Percentiles rank a stretch among this genome's conserved stretches.
Evolutionary conservation across 2,329 filamentous ascomycete species (phyloP).

Genomic region (Chaetomiaceae sp.): DNA sequence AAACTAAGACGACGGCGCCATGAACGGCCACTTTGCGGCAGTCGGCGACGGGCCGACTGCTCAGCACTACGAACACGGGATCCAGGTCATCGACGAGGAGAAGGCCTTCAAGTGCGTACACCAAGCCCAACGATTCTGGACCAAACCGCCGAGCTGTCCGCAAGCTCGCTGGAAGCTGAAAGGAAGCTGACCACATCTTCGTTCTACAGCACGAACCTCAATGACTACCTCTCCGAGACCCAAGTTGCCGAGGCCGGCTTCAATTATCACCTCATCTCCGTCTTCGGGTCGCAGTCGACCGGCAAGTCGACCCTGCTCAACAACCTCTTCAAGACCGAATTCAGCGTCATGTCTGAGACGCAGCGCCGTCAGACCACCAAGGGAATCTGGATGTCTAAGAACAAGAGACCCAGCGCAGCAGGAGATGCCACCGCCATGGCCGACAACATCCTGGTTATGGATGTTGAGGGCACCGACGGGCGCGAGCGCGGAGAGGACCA

Average conservation of each 20-base stretch:
- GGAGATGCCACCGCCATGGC: conserved; percentile 63
- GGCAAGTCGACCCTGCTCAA: conserved; percentile 97
- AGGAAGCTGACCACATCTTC: conserved; percentile 16
- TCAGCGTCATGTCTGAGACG: conserved; percentile 95
- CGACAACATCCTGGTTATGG: conserved; percentile 98
- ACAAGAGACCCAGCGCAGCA: conserved; percentile 59
- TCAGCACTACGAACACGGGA: conserved; percentile 80
- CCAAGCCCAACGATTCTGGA: no score
- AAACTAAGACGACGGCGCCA: conserved; percentile 28
- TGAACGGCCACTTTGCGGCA: conserved; percentile 79
- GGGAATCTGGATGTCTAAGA: conserved; percentile 99
- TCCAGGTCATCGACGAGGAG: conserved; percentile 94
- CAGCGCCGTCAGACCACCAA: conserved; percentile 96
- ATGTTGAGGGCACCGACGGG: conserved; percentile 96
- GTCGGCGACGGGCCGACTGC: conserved; percentile 61
- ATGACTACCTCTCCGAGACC: conserved; percentile 74
- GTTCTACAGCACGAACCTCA: conserved; percentile 61
- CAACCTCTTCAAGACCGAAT: conserved; percentile 89
- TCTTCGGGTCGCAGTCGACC: conserved; percentile 97
- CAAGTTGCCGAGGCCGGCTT: conserved; percentile 84
- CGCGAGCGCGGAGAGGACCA: conserved; percentile 96
- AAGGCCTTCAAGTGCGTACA: conserved; percentile 90
- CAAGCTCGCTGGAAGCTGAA: background rate
- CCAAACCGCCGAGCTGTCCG: background rate
- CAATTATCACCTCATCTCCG: conserved; percentile 98